Evolutionary conservation across 148 eudicot species (phyloP).

Genomic region (Drosera capensis): DNA sequence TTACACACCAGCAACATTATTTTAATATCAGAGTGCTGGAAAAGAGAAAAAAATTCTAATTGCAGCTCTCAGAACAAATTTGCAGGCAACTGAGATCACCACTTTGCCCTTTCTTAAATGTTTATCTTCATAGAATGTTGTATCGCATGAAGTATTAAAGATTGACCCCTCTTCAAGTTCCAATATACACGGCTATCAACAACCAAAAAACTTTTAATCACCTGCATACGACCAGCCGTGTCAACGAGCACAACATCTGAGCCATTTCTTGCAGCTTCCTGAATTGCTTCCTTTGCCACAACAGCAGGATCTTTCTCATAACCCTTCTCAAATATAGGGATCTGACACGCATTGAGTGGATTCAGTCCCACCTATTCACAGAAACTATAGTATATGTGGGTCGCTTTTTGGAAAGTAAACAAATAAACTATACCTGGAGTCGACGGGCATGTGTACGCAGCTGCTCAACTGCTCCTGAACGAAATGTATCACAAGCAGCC

Average conservation of each 20-base stretch:
- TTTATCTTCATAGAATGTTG: no score
- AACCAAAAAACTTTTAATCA: slow-evolving; percentile 8
- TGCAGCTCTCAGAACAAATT: no score
- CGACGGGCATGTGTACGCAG: slow-evolving; percentile 95
- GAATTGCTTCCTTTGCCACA: slow-evolving; percentile 97
- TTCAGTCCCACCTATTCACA: no score
- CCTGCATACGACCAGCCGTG: slow-evolving; percentile 99
- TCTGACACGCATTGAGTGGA: slow-evolving; percentile 40
- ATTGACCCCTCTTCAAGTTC: no score
- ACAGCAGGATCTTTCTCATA: slow-evolving; percentile 97
- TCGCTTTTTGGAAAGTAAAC: no score
- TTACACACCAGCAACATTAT: background rate
- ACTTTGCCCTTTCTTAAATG: no score
- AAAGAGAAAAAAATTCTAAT: no score
- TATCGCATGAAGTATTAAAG: no score
- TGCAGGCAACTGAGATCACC: no score
- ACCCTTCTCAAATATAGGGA: slow-evolving; percentile 97
- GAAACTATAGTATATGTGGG: no score
- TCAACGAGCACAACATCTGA: slow-evolving; percentile 98
- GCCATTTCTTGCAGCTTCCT: slow-evolving; percentile 77
- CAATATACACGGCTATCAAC: no score
- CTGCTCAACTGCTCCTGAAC: slow-evolving; percentile 99
- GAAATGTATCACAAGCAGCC: slow-evolving; percentile 99
- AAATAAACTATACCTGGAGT: slow-evolving; percentile 51
- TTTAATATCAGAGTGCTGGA: background rate